Conservation (phyloP, 1,284 basidiomycete genomes). For the Leccinum pseudoinsigne region DNA sequence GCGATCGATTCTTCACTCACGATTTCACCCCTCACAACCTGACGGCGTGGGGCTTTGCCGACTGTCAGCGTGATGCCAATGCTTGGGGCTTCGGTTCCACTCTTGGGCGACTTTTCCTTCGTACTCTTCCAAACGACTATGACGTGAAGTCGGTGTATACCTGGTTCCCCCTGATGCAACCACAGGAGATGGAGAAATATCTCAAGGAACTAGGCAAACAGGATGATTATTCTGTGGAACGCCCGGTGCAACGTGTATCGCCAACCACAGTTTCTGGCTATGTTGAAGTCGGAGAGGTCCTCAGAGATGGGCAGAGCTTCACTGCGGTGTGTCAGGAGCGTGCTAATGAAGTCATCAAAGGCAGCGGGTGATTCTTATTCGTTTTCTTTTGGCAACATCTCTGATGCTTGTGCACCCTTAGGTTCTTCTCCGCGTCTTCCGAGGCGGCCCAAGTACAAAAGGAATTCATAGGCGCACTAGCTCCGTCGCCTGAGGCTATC, state of each 20-base stretch:
- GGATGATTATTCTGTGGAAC: slow-evolving; percentile 51
- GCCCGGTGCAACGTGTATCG: slow-evolving; percentile 39
- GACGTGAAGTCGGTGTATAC: slow-evolving; percentile 73
- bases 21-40: slow-evolving; percentile 82
- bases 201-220: slow-evolving; percentile 55
- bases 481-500: slow-evolving; percentile 43
- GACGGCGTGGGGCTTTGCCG: slow-evolving; percentile 80
- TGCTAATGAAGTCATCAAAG: slow-evolving; percentile 51
- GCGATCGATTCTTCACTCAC: slow-evolving; percentile 81
- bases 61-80: slow-evolving; percentile 68
- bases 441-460: slow-evolving; percentile 47
- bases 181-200: slow-evolving; percentile 61
- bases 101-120: slow-evolving; percentile 71
- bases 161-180: slow-evolving; percentile 86
- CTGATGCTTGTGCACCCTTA: slow-evolving; percentile 14
- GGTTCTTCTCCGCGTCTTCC: slow-evolving; percentile 58
- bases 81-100: slow-evolving; percentile 75
- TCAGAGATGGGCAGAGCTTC: slow-evolving; percentile 50
- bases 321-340: slow-evolving; percentile 48
- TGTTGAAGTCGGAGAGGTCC: slow-evolving; percentile 50
- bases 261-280: slow-evolving; percentile 45
- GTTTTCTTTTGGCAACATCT: not conserved
- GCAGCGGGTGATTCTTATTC: slow-evolving; percentile 50
- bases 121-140: slow-evolving; percentile 70
- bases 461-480: slow-evolving; percentile 49